Evolutionary conservation across 176 grass and related monocot genomes (phyloP).

Genomic region (Avena atlantica): DNA sequence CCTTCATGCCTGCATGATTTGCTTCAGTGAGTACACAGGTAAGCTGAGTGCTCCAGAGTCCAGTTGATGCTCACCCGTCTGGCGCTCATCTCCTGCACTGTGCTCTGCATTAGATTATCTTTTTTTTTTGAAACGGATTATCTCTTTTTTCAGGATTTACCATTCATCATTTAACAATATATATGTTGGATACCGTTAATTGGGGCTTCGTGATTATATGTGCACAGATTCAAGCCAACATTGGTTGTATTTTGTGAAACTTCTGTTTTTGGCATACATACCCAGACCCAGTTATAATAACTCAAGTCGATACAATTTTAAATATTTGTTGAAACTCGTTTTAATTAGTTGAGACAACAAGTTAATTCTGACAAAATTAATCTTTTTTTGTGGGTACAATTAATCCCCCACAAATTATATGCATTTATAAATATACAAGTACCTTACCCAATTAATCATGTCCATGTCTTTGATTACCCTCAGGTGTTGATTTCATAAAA

Average conservation of each 20-base stretch:
- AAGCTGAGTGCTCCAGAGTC: background rate
- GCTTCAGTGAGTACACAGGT: slow-evolving; percentile 57
- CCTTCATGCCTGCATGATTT: slow-evolving; percentile 57
- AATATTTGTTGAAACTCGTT: background rate
- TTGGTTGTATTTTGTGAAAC: background rate
- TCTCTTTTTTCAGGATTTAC: background rate
- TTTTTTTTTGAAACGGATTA: no score
- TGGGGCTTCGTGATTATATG: background rate
- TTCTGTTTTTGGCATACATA: background rate
- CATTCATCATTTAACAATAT: background rate
- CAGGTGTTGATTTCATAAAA: slow-evolving; percentile 54
- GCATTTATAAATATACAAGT: background rate
- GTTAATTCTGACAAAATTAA: background rate
- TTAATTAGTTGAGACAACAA: background rate
- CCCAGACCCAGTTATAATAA: background rate
- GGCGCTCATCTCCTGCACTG: background rate
- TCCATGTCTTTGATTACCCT: slow-evolving; percentile 5
- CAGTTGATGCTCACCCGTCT: background rate
- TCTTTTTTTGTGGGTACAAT: background rate
- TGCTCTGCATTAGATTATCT: background rate
- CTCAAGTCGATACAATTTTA: background rate
- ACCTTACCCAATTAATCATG: background rate
- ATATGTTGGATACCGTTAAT: background rate
- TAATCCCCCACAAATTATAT: background rate
- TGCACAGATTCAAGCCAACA: background rate